Percentiles rank a stretch among this genome's conserved stretches.
Evolutionary conservation across 768 basidiomycete genomes (phyloP).

Genomic region (Fistulinella prunicolor): DNA sequence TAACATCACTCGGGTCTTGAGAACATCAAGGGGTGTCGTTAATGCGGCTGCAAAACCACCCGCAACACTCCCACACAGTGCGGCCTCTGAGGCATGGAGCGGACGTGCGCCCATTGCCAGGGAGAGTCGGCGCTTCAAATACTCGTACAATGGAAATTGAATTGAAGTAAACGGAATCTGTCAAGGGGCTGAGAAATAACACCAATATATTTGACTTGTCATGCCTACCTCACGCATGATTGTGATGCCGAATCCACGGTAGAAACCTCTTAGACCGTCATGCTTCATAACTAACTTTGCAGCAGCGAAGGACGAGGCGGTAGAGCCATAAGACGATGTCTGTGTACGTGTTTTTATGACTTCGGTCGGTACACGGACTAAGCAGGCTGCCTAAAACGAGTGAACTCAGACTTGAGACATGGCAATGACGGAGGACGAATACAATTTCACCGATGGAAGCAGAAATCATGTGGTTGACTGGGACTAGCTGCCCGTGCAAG

Average conservation of each 20-base stretch:
- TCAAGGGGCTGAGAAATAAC: slow-evolving; percentile 7
- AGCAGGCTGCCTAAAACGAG: slow-evolving; percentile 67
- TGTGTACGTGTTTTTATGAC: slow-evolving; percentile 94
- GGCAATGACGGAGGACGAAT: slow-evolving; percentile 10
- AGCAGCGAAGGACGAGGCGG: slow-evolving; percentile 60
- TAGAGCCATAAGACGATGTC: slow-evolving; percentile 69
- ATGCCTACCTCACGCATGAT: slow-evolving; percentile 60
- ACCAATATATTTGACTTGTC: background rate
- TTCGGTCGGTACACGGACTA: slow-evolving; percentile 93
- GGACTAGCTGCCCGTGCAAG: slow-evolving; percentile 54
- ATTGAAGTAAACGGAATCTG: slow-evolving; percentile 96
- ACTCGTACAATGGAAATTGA: slow-evolving; percentile 95
- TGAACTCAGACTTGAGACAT: slow-evolving; percentile 9
- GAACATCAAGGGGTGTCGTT: slow-evolving; percentile 94
- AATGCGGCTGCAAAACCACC: slow-evolving; percentile 86
- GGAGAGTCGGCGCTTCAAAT: slow-evolving; percentile 70
- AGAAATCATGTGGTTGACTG: slow-evolving; percentile 61
- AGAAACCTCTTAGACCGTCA: slow-evolving; percentile 77
- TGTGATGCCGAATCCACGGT: slow-evolving; percentile 83
- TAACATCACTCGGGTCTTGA: slow-evolving; percentile 97
- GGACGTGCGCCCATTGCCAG: slow-evolving; percentile 48
- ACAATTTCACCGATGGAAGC: slow-evolving; percentile 62
- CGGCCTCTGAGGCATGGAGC: slow-evolving; percentile 72
- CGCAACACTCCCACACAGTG: slow-evolving; percentile 85
- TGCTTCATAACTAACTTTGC: slow-evolving; percentile 53